Percentiles rank a stretch among this genome's conserved stretches.
These are phyloP conservation scores for Lodderomyces oxycetoniae DNA, from an alignment of 1,139 yeast species.

Conservation along the genomic window DNA sequence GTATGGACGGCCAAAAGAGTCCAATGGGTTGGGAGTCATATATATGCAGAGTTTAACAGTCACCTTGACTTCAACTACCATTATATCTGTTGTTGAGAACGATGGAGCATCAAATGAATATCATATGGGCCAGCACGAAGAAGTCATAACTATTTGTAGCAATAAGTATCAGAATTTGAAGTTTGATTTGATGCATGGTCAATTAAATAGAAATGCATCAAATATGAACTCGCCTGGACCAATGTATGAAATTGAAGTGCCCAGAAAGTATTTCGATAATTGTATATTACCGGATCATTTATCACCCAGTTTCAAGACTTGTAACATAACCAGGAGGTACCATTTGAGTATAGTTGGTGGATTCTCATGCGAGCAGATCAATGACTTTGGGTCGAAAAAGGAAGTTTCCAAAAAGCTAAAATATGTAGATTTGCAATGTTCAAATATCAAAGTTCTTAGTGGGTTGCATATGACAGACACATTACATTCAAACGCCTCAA, in stretches of 20 bases:
- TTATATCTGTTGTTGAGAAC: constrained; percentile 32
- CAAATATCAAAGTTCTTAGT: constrained; percentile 38
- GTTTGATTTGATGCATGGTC: constrained; percentile 38
- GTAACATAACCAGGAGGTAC: constrained; percentile 53
- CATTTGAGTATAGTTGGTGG: constrained; percentile 41
- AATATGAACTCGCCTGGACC: constrained; percentile 10
- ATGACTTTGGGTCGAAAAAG: constrained; percentile 18
- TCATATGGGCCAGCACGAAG: constrained; percentile 30
- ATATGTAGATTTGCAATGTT: constrained; percentile 30
- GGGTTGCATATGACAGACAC: constrained; percentile 33
- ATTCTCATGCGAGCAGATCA: constrained; percentile 33
- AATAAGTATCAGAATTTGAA: constrained; percentile 32
- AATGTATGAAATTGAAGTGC: constrained; percentile 44
- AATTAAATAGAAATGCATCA: constrained; percentile 25
- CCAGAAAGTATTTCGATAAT: constrained; percentile 33
- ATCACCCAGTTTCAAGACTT: constrained; percentile 53
- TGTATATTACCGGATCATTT: constrained; percentile 46
- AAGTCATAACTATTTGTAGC: constrained; percentile 26
- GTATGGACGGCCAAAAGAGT: constrained; percentile 35
- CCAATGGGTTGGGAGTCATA: constrained; percentile 46
- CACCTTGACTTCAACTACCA: constrained; percentile 31
- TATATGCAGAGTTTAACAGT: constrained; percentile 37
- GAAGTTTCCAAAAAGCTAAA: constrained; percentile 21
- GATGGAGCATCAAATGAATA: constrained; percentile 24
- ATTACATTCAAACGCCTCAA: constrained; percentile 18